Evolutionary conservation across 2,329 filamentous ascomycete genomes (phyloP).

Genomic region (Stromatinia cepivora): DNA sequence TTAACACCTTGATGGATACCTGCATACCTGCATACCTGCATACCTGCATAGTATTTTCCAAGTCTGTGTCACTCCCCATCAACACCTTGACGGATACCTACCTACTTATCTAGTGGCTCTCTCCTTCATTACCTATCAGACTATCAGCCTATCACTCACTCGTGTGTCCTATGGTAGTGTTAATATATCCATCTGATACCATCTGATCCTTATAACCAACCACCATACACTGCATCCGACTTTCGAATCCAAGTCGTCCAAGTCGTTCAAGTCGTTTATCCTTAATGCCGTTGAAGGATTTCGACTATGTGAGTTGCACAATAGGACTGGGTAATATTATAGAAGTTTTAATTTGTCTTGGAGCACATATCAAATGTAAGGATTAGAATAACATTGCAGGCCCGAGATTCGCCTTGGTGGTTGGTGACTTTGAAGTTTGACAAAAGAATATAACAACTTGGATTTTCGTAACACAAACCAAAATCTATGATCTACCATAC

Average conservation of each 20-base stretch:
- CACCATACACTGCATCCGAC: background rate
- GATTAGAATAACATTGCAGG: too few relatives aligned
- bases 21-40: too few relatives aligned
- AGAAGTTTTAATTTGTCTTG: background rate
- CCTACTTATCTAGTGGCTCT: background rate
- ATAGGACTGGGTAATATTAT: too few relatives aligned
- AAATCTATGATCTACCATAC: background rate
- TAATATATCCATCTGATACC: background rate
- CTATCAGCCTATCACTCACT: background rate
- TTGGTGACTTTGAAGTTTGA: background rate
- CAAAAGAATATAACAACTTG: background rate
- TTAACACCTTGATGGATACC: constrained; percentile 1
- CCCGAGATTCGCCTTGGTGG: background rate
- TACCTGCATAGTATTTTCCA: background rate
- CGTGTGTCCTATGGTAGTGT: background rate
- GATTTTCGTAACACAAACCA: background rate
- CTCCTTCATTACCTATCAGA: background rate
- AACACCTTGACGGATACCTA: constrained; percentile 8
- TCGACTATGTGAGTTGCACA: background rate
- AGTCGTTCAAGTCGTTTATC: background rate
- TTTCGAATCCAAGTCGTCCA: background rate
- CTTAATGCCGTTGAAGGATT: background rate
- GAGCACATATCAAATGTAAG: background rate
- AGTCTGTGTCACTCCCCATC: background rate
- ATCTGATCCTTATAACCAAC: background rate